Evolutionary conservation across 225 moss, liverwort and hornwort genomes (phyloP), one percentile per base, ranked within the genome.

Genomic region (Marchantia paleacea): DNA sequence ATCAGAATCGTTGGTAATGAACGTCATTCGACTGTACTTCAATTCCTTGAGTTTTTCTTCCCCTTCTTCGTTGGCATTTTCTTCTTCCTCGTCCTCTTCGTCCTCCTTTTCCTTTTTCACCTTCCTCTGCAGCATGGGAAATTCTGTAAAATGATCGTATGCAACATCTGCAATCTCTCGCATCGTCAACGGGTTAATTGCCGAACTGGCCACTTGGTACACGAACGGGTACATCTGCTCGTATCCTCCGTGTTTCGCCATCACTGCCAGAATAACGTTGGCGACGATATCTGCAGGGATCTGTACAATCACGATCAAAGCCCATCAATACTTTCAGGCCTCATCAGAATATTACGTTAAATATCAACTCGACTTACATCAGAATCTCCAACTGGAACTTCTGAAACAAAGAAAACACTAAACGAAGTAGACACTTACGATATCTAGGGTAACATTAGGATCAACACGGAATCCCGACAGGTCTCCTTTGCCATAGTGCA

Each of bases 141-240:
- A 86, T 69, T 84, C 87, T 50, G 83, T 85, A 80, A 94, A 94
- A 73, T 88, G 90, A 64, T 91, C 85, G 64, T 84, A 67, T 48
- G 87, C 81, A 71, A 86, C 87, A 76, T 92, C 88, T 65, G 90
- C 89, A 60, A 94, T 66, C 64, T 81, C 81, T 60, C 85, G 84
- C 79, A 94, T 85, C 73, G 83, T 90, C 86, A 94, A 84, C 7
- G 93, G 93, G 77, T 94, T 94, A 55, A 88, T 88, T 25, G 88
- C 89, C 6, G 93, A 94, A 31, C 91, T 90, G 52, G 93, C 91
- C 52, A 93, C 93, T 87, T 93, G 93, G 71, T 93, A 93, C 15
- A 93, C 83, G 75, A 78, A 74, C 51, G 90, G 66, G 62, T 85
- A 84, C 66, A 82, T 77, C 30, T 61, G 80, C 28, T 75, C 83